Base-by-base conservation (phyloP, 2,329 filamentous ascomycete genomes). In the Camillea tinctor region DNA sequence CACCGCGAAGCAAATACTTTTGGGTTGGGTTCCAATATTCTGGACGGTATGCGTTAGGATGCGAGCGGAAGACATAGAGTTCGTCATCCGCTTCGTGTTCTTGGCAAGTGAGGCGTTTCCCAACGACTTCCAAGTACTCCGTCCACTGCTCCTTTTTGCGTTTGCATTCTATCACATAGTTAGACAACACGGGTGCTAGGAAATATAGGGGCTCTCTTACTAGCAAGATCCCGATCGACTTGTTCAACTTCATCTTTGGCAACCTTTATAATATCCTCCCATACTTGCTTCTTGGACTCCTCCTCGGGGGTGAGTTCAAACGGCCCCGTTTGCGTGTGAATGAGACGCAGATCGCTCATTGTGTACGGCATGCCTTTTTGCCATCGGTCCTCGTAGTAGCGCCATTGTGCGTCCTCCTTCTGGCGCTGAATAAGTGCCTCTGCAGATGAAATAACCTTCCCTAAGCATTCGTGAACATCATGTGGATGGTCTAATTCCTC, bases 1-100 rank as follows among this genome's bases (percentile, higher is more conserved):
- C 76, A 23, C 84, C 84, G 40, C 83, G 80, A 3, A 86, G 76
- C 1, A 77, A 72, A 59, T 82, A 85, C 58, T 75, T 79, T 55
- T 80, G 59, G 4, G 60, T 74, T 11, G 77, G 73, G 30, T 75
- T 73, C 60, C 76, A 78, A 23, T 76, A 71, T 49, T 78, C 68
- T n/a, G 72, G 72, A 23, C 62, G 61, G 50, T 73, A 73, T 17
- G 64, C 58, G 8, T 63, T 57, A 9, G 66, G 56, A 44, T 67
- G 58, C 5, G 66, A 63, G 5, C 66, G 67, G 55, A 68, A 69
- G 52, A 73, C 69, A 55, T 68, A 71, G 24, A 63, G 63, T 11
- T 69, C 66, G n/a, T 72, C 54, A 26, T 70, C 66, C 3, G 64
- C 68, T 59, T 73, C 72, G 36, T 72, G 23, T 55, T 71, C 72